phyloP scores from a whole-genome alignment of 2,329 filamentous ascomycete genomes.

The Fusarium secorum region DNA sequence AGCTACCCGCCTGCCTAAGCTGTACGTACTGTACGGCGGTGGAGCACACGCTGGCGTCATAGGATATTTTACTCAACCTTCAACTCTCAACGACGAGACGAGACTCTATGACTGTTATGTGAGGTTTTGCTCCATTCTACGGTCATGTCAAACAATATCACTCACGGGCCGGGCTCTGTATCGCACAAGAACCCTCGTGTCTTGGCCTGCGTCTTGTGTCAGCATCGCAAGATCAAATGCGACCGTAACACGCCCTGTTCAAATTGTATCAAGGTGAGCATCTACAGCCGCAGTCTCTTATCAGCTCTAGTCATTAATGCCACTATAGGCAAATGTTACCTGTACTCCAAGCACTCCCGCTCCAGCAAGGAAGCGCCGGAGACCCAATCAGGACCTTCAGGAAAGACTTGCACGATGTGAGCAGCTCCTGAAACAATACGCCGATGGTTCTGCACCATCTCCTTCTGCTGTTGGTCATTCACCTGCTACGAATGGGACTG shows the following conservation, averaged over 20 bases:
- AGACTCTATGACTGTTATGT: constrained; percentile 41
- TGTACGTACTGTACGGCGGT: not conserved
- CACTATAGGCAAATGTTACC: constrained; percentile 61
- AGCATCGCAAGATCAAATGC: constrained; percentile 70
- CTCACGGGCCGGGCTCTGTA: constrained; percentile 31
- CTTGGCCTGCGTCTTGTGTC: constrained; percentile 64
- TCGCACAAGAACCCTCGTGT: constrained; percentile 55
- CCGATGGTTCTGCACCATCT: constrained; percentile 47
- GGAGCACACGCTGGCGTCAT: constrained; percentile 31
- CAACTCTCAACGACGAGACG: constrained; percentile 4
- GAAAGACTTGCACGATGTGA: constrained; percentile 67
- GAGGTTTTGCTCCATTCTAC: constrained; percentile 32
- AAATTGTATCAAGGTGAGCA: constrained; percentile 65
- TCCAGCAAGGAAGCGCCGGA: constrained; percentile 64
- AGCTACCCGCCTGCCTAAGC: constrained; percentile 7
- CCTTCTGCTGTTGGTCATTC: constrained; percentile 29
- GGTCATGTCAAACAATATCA: constrained; percentile 47
- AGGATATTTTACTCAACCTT: constrained; percentile 29
- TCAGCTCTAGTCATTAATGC: not conserved
- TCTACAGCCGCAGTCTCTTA: not conserved
- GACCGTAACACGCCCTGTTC: constrained; percentile 66
- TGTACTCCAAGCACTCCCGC: constrained; percentile 68
- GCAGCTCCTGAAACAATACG: constrained; percentile 65
- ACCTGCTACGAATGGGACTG: constrained; percentile 31
- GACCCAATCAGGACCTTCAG: constrained; percentile 68